Base-by-base conservation (phyloP, 2,329 filamentous ascomycete genomes). In the Penicillium sp. region DNA sequence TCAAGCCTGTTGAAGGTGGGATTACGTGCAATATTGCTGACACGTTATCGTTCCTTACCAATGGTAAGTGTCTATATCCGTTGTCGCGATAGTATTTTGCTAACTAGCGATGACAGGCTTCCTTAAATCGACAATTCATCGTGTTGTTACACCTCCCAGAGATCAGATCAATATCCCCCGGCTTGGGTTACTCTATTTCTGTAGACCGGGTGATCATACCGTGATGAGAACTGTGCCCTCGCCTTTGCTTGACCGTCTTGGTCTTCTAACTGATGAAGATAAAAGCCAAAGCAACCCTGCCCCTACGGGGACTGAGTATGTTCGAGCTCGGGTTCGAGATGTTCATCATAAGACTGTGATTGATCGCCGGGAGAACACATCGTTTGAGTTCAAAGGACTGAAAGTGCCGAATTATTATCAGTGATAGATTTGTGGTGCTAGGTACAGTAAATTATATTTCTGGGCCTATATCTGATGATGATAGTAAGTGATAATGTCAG, bases 11-110 rank as follows among this genome's bases (percentile, higher is more conserved):
- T 1, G 73, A 78, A 0, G 80, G 75, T 0, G 80, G 76, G 4
- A 74, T 83, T 36, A 81, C 78, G 0, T 79, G 82, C 22, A 83
- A 82, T 55, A 72, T 79, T 0, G 78, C 77, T 3, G 80, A 82
- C 56, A 76, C 78, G 0, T 63, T 82, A 26, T 77, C 75, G 12
- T 78, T 79, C 53, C 59, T 80, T 12, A 82, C 80, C 0, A 79
- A 79, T 30, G 79, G 78, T 60, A n/a, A 43, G 60, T 48, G 6
- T 5, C 11, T 9, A 7, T 46, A 22, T 41, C 1, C 1, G 19
- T 17, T 43, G 2, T 22, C 7, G 3, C 1, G 0, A 6, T 12
- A 19, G 1, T 5, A 2, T 28, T 17, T n/a, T 0, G 44, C 47
- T 60, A 26, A 59, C 22, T n/a, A 0, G 14, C 2, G 2, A 16